Percentiles rank a stretch among this genome's conserved stretches.
Conservation (phyloP, 179 eudicot genomes). For the Silene coronaria region DNA sequence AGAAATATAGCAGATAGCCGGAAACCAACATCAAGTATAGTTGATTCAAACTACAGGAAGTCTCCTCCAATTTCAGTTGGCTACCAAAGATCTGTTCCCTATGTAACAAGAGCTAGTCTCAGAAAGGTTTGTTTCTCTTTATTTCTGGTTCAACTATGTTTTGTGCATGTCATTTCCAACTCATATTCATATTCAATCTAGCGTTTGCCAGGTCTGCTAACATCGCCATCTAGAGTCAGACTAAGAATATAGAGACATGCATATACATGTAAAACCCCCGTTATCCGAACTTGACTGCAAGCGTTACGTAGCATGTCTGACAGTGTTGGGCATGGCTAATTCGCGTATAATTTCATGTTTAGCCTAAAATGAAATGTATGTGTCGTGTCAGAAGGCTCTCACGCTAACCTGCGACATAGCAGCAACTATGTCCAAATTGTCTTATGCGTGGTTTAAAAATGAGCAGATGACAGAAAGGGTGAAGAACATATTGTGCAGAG, state of each 20-base stretch:
- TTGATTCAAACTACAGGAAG: conserved; percentile 45
- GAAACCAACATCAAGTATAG: conserved; percentile 22
- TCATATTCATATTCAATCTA: neutral
- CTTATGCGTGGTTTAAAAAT: neutral
- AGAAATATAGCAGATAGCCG: conserved; percentile 16
- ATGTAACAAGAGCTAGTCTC: conserved; percentile 48
- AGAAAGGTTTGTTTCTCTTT: conserved; percentile 46
- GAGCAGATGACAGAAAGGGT: conserved; percentile 62
- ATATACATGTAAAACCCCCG: too few species aligned
- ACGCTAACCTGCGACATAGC: too few species aligned
- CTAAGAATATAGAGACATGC: too few species aligned
- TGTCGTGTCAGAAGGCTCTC: too few species aligned
- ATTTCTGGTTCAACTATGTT: neutral
- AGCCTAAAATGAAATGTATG: neutral
- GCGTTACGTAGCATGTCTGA: too few species aligned
- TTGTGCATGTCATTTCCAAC: too few species aligned
- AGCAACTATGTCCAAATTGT: neutral
- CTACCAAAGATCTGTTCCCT: conserved; percentile 59
- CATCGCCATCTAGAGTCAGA: too few species aligned
- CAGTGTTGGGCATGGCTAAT: too few species aligned
- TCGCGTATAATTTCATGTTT: too few species aligned
- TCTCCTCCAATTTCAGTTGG: conserved; percentile 52
- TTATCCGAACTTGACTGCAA: too few species aligned
- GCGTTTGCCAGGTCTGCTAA: too few species aligned
- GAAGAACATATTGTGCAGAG: conserved; percentile 37